These are phyloP conservation scores for Fraxinus baroniana DNA, from an alignment of 305 asterid species.

Conservation along the genomic window DNA sequence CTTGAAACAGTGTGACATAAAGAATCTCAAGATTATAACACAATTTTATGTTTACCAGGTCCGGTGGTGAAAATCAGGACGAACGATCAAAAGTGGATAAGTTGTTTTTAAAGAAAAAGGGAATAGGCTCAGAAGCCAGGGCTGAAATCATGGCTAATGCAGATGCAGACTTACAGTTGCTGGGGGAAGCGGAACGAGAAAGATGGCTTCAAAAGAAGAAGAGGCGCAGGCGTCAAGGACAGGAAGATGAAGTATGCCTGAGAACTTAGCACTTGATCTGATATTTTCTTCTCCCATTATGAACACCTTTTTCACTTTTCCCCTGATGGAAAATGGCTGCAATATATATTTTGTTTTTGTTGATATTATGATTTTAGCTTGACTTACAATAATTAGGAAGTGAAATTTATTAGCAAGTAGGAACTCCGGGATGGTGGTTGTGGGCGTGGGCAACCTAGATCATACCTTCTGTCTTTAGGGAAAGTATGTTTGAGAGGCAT, in stretches of 20 bases:
- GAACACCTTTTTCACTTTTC: background rate
- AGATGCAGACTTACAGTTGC: slow-evolving; percentile 82
- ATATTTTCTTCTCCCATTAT: background rate
- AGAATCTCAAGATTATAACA: background rate
- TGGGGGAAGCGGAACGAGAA: slow-evolving; percentile 76
- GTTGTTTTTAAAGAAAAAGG: slow-evolving; percentile 72
- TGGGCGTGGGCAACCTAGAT: background rate
- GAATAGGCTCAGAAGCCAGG: slow-evolving; percentile 86
- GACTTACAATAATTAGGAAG: background rate
- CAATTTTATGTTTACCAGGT: slow-evolving; percentile 42
- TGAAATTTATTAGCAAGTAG: background rate
- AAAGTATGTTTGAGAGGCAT: background rate
- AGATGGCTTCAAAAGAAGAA: slow-evolving; percentile 76
- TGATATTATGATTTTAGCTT: background rate
- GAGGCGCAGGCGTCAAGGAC: slow-evolving; percentile 85
- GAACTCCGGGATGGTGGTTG: background rate
- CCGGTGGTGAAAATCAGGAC: slow-evolving; percentile 43
- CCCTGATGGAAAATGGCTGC: background rate
- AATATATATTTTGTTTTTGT: background rate
- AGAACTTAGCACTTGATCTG: slow-evolving; percentile 1
- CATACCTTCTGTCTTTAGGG: background rate
- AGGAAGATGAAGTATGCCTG: slow-evolving; percentile 77
- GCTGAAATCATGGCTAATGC: slow-evolving; percentile 80
- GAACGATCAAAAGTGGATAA: slow-evolving; percentile 65
- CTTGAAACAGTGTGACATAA: slow-evolving; percentile 4